Evolutionary conservation across 768 basidiomycete species (phyloP).

Genomic region (Boletus subparvulus): DNA sequence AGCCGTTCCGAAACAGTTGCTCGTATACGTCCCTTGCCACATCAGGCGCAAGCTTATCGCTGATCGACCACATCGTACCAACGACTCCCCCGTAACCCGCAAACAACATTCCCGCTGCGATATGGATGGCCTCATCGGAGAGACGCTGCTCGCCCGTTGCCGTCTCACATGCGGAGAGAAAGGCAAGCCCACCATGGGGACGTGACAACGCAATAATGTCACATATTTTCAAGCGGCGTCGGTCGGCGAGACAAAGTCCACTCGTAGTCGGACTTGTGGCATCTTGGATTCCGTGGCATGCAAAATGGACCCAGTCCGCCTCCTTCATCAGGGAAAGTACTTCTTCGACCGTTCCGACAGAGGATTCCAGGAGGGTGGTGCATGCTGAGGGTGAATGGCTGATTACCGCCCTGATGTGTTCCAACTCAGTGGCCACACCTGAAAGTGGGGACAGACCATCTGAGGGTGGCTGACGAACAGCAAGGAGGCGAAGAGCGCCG

Average conservation of each 20-base stretch:
- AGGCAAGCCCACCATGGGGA: slow-evolving; percentile 33
- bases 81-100: slow-evolving; percentile 33
- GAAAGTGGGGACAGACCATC: neutral
- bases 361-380: neutral
- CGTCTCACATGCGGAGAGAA: slow-evolving; percentile 46
- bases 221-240: neutral
- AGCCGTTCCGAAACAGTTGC: neutral
- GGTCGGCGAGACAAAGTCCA: neutral
- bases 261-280: neutral
- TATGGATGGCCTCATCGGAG: no score
- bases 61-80: slow-evolving; percentile 45
- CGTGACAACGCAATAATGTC: slow-evolving; percentile 1
- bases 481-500: no score
- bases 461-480: neutral
- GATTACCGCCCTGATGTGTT: slow-evolving; percentile 12
- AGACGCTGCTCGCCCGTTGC: no score
- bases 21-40: neutral
- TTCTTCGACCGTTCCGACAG: neutral
- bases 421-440: slow-evolving; percentile 15
- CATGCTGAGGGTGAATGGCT: no score
- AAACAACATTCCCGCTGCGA: slow-evolving; percentile 34
- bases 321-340: neutral
- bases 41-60: slow-evolving; percentile 19
- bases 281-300: neutral
- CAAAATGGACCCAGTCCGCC: neutral